Evolutionary conservation across 169 alveolate species (phyloP), one percentile per base, ranked within the genome.

Genomic region (Plasmodium coatneyi): DNA sequence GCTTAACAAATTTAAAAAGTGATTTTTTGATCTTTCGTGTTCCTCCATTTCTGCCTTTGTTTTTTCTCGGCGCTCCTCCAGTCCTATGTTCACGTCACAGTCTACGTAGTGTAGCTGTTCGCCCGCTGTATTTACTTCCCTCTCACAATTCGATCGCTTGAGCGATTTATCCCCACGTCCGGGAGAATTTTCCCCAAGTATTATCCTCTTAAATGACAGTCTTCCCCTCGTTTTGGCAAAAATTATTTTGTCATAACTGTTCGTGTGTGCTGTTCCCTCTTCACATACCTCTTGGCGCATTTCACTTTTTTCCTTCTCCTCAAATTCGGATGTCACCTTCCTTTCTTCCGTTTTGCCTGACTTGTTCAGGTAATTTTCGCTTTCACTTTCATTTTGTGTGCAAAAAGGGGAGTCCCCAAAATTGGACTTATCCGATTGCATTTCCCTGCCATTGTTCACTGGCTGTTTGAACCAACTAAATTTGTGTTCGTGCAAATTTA

Each of bases 51-150:
- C 91, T 80, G 52, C 82, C 28, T 80, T 39, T n/a, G 39, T 49
- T 30, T 80, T 54, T 90, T 70, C 60, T 52, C 25, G 71, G 32
- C 46, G 28, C 56, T 90, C 83, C 52, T 81, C 95, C 72, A 90
- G 71, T 46, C 95, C 95, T 28, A 90, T 34, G 74, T 90, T 90
- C 25, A 90, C 83, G 83, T 90, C 76, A 80, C 83, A 49, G 36
- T 90, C 84, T 70, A 90, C 46, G 41, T 90, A 90, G 83, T 90
- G 82, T 30, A 90, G 71, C 71, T 89, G 79, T 6, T 76, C 83
- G 10, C 28, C 82, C 30, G 39, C 39, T 60, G 32, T 81, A 79
- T 79, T 54, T 56, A 28, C 82, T 36, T 74, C 39, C 46, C 56
- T 89, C 56, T 25, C 74, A 2, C 70, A 56, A 34, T 82, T 39